Base-by-base conservation (phyloP, 2,329 filamentous ascomycete genomes). In the Penicillium sp. region DNA sequence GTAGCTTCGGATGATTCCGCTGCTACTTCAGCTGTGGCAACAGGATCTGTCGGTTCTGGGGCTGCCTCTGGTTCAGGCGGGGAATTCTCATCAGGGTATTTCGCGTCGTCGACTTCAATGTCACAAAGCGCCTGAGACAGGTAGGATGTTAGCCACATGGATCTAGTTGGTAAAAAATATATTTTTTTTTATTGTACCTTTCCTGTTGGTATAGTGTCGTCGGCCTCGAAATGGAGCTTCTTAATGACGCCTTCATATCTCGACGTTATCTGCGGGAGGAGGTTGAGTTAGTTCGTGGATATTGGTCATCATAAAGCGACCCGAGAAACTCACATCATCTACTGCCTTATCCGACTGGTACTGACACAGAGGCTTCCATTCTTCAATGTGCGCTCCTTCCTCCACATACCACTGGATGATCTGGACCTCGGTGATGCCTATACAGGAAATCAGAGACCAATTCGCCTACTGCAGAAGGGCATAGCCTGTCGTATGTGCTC, bases 321-420 rank as follows among this genome's bases (percentile, higher is more conserved):
- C 14, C 9, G 39, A 53, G 54, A 40, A 70, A 66, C 69, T 56
- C 31, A 84, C 82, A 74, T 85, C 82, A 45, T 83, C 82, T 47
- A 83, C 82, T 21, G 94, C 94, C 76, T 99, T 99, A 78, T 99
- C 94, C 67, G 92, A 97, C 74, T 97, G 94, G 40, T 99, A 95
- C 78, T 99, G 94, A 77, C 94, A 99, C 43, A 99, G 83, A 56
- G 93, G 94, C 65, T 95, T 94, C 83, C 96, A 99, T 79, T 99
- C 93, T 78, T 99, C 92, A 66, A 99, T 92, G 54, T 90, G 87
- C 31, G 94, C 94, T 54, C 92, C 93, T 46, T 95, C 92, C 76
- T 97, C 89, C 62, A 99, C 93, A 73, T 97, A 99, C 94, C 94
- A 99, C 79, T 99, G 94, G 68, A 97, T 97, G 68, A 99, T 91